Percentiles rank a stretch among this genome's conserved stretches.
Evolutionary conservation across 2,329 filamentous ascomycete genomes (phyloP).

Genomic region (Alternaria ethzedia): DNA sequence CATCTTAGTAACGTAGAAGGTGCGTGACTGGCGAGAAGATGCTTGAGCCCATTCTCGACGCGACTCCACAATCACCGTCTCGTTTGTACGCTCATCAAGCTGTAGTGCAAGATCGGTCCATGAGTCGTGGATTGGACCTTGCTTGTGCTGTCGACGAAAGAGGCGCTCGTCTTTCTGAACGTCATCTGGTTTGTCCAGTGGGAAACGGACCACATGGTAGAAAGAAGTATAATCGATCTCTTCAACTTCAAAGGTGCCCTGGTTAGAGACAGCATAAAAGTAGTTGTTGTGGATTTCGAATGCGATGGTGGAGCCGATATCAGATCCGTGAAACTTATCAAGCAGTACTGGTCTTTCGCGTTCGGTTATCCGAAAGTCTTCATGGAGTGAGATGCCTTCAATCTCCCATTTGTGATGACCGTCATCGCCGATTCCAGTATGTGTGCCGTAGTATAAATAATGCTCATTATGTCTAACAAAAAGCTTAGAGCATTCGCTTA

Average conservation of each 20-base stretch:
- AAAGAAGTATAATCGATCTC: slow-evolving; percentile 72
- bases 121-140: slow-evolving; percentile 75
- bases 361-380: slow-evolving; percentile 53
- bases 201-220: slow-evolving; percentile 71
- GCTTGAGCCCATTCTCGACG: slow-evolving; percentile 70
- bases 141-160: slow-evolving; percentile 70
- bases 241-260: slow-evolving; percentile 66
- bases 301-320: slow-evolving; percentile 71
- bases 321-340: slow-evolving; percentile 65
- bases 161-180: slow-evolving; percentile 58
- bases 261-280: slow-evolving; percentile 74
- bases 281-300: slow-evolving; percentile 72
- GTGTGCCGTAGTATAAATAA: slow-evolving; percentile 71
- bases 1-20: slow-evolving; percentile 68
- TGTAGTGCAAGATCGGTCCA: slow-evolving; percentile 73
- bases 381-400: slow-evolving; percentile 47
- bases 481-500: slow-evolving; percentile 57
- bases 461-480: slow-evolving; percentile 70
- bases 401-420: slow-evolving; percentile 70
- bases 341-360: slow-evolving; percentile 58
- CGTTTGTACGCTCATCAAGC: slow-evolving; percentile 64
- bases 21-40: slow-evolving; percentile 64
- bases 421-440: slow-evolving; percentile 61
- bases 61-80: slow-evolving; percentile 69
- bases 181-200: slow-evolving; percentile 56